Evolutionary conservation across 352 stramenopile species (phyloP).

Genomic region (Peronospora destructor): DNA sequence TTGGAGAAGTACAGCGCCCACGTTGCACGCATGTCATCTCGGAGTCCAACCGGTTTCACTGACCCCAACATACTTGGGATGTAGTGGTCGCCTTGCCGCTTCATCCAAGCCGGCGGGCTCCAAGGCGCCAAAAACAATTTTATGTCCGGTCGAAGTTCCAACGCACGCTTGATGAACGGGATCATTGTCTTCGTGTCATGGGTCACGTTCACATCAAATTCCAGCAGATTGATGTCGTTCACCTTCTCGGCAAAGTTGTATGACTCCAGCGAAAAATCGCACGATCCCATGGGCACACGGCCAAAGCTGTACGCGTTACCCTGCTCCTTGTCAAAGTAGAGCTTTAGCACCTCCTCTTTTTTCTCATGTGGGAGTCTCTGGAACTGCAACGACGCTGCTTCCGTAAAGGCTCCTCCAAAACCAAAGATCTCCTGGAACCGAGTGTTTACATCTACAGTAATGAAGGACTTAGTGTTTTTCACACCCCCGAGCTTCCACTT

Average conservation of each 20-base stretch:
- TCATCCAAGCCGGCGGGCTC: conserved; percentile 6
- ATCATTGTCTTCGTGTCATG: conserved; percentile 82
- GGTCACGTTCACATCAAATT: conserved; percentile 74
- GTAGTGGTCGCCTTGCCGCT: conserved; percentile 14
- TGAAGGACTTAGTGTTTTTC: conserved; percentile 23
- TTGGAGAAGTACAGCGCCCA: conserved; percentile 91
- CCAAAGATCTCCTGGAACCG: conserved; percentile 79
- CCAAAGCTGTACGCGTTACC: conserved; percentile 85
- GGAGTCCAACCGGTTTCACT: conserved; percentile 39
- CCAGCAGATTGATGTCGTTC: conserved; percentile 53
- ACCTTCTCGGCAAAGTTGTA: conserved; percentile 86
- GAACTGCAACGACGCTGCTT: conserved; percentile 86
- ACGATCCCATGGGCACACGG: conserved; percentile 87
- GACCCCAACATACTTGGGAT: conserved; percentile 60
- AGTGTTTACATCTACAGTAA: conserved; percentile 44
- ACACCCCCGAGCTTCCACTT: conserved; percentile 28
- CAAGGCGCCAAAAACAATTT: conserved; percentile 52
- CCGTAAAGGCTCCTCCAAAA: conserved; percentile 90
- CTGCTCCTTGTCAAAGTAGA: conserved; percentile 82
- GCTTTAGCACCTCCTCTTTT: conserved; percentile 76
- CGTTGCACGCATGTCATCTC: conserved; percentile 41
- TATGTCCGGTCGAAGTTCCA: conserved; percentile 47
- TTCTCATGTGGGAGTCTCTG: conserved; percentile 62
- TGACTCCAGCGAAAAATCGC: conserved; percentile 78
- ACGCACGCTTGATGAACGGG: conserved; percentile 67